These are phyloP conservation scores for Colletotrichum sp. DNA, from an alignment of 2,329 filamentous ascomycete genomes.

Conservation along the genomic window DNA sequence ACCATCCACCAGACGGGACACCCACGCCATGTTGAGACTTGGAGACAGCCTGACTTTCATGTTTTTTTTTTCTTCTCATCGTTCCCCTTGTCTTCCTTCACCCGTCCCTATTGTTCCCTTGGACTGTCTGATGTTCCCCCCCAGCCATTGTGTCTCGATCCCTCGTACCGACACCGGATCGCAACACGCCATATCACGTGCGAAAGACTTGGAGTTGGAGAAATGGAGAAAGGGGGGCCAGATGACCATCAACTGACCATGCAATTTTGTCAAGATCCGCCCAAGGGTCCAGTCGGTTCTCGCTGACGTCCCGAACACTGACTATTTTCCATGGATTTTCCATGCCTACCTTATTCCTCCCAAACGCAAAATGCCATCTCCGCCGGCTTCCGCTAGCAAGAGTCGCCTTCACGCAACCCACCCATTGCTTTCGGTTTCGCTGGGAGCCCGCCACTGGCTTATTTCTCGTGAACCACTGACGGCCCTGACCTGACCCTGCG, in stretches of 20 bases:
- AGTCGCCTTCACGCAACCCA: neutral
- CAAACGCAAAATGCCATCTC: neutral
- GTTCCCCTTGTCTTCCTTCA: neutral
- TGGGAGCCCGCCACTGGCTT: neutral
- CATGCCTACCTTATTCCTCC: neutral
- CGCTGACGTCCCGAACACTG: neutral
- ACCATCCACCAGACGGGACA: neutral
- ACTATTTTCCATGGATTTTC: neutral
- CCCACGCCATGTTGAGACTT: neutral
- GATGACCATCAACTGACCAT: slow-evolving; percentile 8
- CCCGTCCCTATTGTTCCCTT: neutral
- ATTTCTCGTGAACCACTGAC: neutral
- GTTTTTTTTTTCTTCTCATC: neutral
- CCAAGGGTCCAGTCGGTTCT: slow-evolving; percentile 5
- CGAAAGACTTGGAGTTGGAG: neutral
- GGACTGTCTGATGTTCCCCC: neutral
- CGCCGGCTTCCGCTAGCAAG: neutral
- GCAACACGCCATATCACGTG: slow-evolving; percentile 6
- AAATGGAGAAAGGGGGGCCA: neutral
- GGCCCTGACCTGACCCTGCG: neutral
- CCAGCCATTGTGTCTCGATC: neutral
- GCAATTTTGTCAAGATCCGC: slow-evolving; percentile 10
- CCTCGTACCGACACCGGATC: neutral
- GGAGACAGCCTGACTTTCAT: neutral
- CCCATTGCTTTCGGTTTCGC: neutral